Evolutionary conservation across 169 alveolate genomes (phyloP).

Genomic region (Amoebophrya sp.): DNA sequence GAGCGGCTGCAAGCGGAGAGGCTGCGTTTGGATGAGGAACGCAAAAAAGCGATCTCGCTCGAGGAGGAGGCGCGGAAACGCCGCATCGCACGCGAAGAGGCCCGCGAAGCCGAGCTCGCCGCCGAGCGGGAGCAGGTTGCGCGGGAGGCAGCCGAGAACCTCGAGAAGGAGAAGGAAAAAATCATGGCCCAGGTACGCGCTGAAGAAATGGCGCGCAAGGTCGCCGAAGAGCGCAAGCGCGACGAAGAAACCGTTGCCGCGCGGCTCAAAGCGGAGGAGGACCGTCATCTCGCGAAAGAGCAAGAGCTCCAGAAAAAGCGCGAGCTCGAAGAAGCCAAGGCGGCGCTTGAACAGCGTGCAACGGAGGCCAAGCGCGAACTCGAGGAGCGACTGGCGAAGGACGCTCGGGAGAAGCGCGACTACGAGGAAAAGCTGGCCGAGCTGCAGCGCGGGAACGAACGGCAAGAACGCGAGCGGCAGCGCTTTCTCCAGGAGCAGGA

Average conservation of each 20-base stretch:
- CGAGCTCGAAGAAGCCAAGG: too few relatives aligned
- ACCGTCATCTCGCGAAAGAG: background rate
- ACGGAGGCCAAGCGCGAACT: background rate
- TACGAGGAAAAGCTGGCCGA: background rate
- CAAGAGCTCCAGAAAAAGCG: background rate
- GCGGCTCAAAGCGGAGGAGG: background rate
- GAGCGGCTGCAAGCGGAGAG: too few relatives aligned
- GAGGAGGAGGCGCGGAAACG: background rate
- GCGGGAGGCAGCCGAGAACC: background rate
- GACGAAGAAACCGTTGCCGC: too few relatives aligned
- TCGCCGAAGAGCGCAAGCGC: background rate
- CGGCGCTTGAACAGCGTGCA: background rate
- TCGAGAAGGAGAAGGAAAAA: too few relatives aligned
- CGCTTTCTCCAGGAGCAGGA: too few relatives aligned
- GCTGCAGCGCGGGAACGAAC: background rate
- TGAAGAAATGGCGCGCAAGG: too few relatives aligned
- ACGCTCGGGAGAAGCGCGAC: too few relatives aligned
- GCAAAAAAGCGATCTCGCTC: too few relatives aligned
- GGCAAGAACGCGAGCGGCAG: too few relatives aligned
- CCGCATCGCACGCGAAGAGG: background rate
- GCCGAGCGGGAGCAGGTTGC: background rate
- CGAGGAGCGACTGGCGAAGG: too few relatives aligned
- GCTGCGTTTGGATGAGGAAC: too few relatives aligned
- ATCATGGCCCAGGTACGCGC: too few relatives aligned
- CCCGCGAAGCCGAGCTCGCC: background rate